phyloP scores from a whole-genome alignment of 805 yeast genomes.

The Brettanomyces naardenensis region DNA sequence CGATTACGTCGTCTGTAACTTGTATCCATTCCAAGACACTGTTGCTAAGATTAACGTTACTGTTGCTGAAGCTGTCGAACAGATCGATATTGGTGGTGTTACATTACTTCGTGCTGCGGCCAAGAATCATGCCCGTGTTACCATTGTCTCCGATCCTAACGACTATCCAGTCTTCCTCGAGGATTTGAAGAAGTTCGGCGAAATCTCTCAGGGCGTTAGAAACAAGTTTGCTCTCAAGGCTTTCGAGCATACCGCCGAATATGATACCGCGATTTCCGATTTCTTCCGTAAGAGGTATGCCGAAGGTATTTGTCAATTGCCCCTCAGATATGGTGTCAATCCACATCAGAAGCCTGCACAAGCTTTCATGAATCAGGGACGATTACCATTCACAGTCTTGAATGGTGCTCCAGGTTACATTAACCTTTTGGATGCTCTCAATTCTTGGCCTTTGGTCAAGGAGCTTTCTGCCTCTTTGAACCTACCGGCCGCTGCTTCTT shows the following conservation, averaged over 20 bases:
- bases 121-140: conserved; percentile 93
- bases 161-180: conserved; percentile 85
- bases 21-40: conserved; percentile 97
- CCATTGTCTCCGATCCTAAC: conserved; percentile 88
- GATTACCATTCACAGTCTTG: conserved; percentile 88
- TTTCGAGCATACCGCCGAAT: conserved; percentile 96
- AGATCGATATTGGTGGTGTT: conserved; percentile 97
- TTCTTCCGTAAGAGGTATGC: conserved; percentile 96
- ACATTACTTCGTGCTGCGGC: conserved; percentile 98
- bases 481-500: conserved; percentile 97
- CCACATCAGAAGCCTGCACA: conserved; percentile 99
- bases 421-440: conserved; percentile 90
- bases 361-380: conserved; percentile 82
- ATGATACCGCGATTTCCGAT: conserved; percentile 92
- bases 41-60: conserved; percentile 94
- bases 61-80: conserved; percentile 95
- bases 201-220: conserved; percentile 63
- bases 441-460: conserved; percentile 98
- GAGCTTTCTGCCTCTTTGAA: conserved; percentile 91
- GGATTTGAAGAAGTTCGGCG: conserved; percentile 62
- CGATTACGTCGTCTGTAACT: conserved; percentile 94
- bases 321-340: conserved; percentile 96
- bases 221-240: conserved; percentile 91
- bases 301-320: conserved; percentile 82
- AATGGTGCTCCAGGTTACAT: conserved; percentile 97